Base-by-base conservation (phyloP, 108 stramenopile genomes). In the Nannochloropsis gaditana region DNA sequence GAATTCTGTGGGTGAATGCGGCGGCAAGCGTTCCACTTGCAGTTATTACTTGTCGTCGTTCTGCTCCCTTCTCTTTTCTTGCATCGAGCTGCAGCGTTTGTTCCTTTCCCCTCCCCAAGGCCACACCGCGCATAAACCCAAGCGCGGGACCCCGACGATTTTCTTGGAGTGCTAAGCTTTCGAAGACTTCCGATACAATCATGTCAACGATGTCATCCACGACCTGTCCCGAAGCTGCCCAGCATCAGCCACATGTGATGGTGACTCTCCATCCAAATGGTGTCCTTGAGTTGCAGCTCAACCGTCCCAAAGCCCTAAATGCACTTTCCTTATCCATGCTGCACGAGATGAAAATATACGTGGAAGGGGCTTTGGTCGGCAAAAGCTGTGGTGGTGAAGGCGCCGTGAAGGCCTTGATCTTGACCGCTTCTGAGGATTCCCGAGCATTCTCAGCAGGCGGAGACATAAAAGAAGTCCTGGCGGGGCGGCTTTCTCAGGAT, bases 391-490 rank as follows among this genome's bases (percentile, higher is more conserved):
- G n/a, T 1, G 59, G 59, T n/a, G n/a, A 73, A 15, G 59, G n/a
- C 59, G 19, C n/a, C 19, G n/a, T 73, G 19, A n/a, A 15, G 8
- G 59, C 59, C 2, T 15, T 73, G 59, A 15, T 73, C n/a, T 8
- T 73, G 59, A 73, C 59, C 3, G 59, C 59, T 2, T 15, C n/a
- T 4, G 59, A 73, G 59, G 59, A n/a, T n/a, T 73, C 59, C 6
- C 59, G 59, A n/a, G 59, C 59, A 15, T 73, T 73, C n/a, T 73
- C 59, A n/a, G 59, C 59, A n/a, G 59, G 59, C n/a, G 59, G 59
- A n/a, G 59, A 73, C 8, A 73, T 73, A 15, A 73, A 73, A 73
- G 59, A 73, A n/a, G 19, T 73, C 59, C 59, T 73, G 59, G 59
- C 19, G 19, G n/a, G 59, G 59, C 6, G 15, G 59, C 59, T 73